phyloP scores from a whole-genome alignment of 2,329 filamentous ascomycete genomes.

The Exophiala bonariae region DNA sequence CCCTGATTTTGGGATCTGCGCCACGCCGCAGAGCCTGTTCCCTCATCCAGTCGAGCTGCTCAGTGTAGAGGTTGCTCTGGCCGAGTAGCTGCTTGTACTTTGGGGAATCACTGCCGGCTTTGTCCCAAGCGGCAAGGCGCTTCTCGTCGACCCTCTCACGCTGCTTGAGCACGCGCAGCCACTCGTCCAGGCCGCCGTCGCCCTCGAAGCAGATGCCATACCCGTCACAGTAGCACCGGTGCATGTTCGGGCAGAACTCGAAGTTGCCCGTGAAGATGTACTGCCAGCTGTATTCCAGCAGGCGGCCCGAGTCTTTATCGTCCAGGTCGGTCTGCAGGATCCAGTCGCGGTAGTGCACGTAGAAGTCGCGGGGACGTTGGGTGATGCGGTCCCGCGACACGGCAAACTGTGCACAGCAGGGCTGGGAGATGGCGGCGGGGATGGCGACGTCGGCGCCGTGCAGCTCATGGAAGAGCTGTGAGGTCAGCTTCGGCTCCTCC shows the following conservation, averaged over 20 bases:
- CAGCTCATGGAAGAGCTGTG: constrained; percentile 46
- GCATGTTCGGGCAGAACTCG: constrained; percentile 48
- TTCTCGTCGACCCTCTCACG: constrained; percentile 43
- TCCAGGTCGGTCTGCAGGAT: constrained; percentile 56
- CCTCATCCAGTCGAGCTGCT: constrained; percentile 43
- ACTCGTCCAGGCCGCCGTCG: constrained; percentile 48
- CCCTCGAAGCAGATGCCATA: constrained; percentile 63
- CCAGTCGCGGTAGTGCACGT: constrained; percentile 62
- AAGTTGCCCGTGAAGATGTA: constrained; percentile 57
- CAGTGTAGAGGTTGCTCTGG: constrained; percentile 45
- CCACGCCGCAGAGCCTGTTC: constrained; percentile 51
- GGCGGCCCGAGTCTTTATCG: constrained; percentile 57
- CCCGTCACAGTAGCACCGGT: constrained; percentile 63
- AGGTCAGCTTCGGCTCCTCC: constrained; percentile 47
- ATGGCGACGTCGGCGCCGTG: constrained; percentile 33
- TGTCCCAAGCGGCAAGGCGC: constrained; percentile 40
- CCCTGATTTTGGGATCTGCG: constrained; percentile 51
- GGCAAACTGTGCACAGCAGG: constrained; percentile 67
- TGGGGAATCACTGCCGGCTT: constrained; percentile 20
- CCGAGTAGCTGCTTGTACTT: constrained; percentile 41
- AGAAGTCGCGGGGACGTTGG: constrained; percentile 55
- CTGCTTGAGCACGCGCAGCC: constrained; percentile 44
- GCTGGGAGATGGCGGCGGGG: constrained; percentile 55
- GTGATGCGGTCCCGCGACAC: constrained; percentile 59
- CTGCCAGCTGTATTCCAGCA: constrained; percentile 67